Evolutionary conservation across 345 rosid genomes (phyloP).

Genomic region (Salix brachista): DNA sequence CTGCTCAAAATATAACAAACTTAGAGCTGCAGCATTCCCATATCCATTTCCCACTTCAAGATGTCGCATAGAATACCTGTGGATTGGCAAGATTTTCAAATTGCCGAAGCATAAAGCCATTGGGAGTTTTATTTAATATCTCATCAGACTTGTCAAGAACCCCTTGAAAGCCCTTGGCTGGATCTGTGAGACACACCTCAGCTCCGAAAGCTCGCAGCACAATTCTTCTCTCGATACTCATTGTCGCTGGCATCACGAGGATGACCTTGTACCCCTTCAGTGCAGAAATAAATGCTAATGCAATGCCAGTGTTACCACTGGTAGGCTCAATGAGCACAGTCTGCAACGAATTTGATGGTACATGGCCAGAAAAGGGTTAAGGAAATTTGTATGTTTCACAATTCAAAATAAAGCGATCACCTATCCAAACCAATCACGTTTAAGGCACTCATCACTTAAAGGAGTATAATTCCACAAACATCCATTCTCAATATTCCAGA

Average conservation of each 20-base stretch:
- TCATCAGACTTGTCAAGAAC: slow-evolving; percentile 47
- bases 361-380: background rate
- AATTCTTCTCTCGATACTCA: slow-evolving; percentile 62
- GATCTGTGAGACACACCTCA: slow-evolving; percentile 49
- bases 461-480: too few relatives aligned
- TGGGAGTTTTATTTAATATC: slow-evolving; percentile 48
- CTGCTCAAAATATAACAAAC: slow-evolving; percentile 30
- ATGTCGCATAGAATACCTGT: slow-evolving; percentile 31
- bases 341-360: slow-evolving; percentile 14
- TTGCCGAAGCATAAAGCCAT: slow-evolving; percentile 54
- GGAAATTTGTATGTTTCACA: background rate
- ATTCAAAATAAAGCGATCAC: background rate
- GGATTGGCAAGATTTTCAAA: slow-evolving; percentile 67
- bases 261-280: slow-evolving; percentile 59
- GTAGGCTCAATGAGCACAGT: slow-evolving; percentile 54
- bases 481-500: too few relatives aligned
- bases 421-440: background rate
- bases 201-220: slow-evolving; percentile 72
- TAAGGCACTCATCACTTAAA: too few relatives aligned
- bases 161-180: slow-evolving; percentile 41
- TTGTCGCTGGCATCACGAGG: slow-evolving; percentile 48
- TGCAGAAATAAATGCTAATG: slow-evolving; percentile 65
- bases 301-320: slow-evolving; percentile 79
- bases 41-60: background rate
- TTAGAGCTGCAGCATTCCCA: background rate